These are phyloP conservation scores for Fusarium beomiforme DNA, from an alignment of 2,329 filamentous ascomycete species.

Conservation along the genomic window DNA sequence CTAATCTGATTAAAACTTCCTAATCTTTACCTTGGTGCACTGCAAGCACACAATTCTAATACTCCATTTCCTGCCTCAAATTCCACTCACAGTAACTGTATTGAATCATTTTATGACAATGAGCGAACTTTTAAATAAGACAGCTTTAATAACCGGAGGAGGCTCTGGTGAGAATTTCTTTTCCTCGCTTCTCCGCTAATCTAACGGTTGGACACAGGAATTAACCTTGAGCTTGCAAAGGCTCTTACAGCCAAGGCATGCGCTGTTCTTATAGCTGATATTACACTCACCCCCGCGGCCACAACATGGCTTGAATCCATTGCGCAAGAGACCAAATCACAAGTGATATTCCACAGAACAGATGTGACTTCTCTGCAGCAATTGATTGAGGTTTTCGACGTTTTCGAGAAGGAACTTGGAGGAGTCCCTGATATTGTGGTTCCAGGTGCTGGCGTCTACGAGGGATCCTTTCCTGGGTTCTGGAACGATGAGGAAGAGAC, in stretches of 20 bases:
- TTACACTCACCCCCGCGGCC: background rate
- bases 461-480: background rate
- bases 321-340: background rate
- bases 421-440: background rate
- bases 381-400: background rate
- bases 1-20: background rate
- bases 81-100: background rate
- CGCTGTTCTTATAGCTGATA: background rate
- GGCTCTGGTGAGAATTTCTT: background rate
- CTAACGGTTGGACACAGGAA: background rate
- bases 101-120: background rate
- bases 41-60: background rate
- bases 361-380: background rate
- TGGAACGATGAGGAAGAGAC: background rate
- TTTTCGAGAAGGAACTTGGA: background rate
- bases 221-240: background rate
- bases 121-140: background rate
- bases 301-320: background rate
- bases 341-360: background rate
- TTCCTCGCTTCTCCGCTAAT: background rate
- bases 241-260: background rate
- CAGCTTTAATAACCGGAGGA: background rate
- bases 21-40: too few species aligned
- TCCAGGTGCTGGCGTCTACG: background rate
- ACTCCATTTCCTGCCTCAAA: background rate